phyloP scores from a whole-genome alignment of 208 protist genomes.

The Leptomonas seymouri region DNA sequence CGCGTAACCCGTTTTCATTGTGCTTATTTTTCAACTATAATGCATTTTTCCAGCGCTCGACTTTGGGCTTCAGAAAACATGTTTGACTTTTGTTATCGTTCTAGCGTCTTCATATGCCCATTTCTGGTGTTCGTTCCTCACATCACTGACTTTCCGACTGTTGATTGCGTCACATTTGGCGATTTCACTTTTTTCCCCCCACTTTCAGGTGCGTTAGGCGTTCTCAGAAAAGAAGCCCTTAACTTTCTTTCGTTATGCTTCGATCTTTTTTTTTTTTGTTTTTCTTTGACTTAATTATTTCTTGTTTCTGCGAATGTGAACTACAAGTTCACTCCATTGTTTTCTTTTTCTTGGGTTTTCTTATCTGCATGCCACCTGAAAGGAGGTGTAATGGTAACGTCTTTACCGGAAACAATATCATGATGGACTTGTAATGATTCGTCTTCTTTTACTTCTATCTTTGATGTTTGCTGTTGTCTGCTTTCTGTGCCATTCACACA shows the following conservation, averaged over 20 bases:
- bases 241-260: background rate
- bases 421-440: background rate
- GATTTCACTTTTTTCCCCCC: background rate
- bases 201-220: background rate
- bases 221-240: background rate
- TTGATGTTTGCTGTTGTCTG: background rate
- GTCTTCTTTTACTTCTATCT: background rate
- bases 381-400: background rate
- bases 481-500: slow-evolving; percentile 1
- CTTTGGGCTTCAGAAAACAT: background rate
- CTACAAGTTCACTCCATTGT: background rate
- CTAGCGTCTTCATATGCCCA: slow-evolving; percentile 2
- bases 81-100: slow-evolving; percentile 11
- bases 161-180: background rate
- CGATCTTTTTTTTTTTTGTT: background rate
- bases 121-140: background rate
- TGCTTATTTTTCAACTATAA: too few species aligned
- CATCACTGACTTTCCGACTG: background rate
- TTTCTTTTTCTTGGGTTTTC: background rate
- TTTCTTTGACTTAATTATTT: background rate
- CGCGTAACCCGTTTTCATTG: background rate
- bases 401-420: background rate
- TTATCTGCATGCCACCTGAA: background rate
- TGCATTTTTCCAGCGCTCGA: background rate
- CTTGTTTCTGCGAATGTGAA: background rate